phyloP scores from a whole-genome alignment of 2,329 filamentous ascomycete genomes.

The Triangularia setosa region DNA sequence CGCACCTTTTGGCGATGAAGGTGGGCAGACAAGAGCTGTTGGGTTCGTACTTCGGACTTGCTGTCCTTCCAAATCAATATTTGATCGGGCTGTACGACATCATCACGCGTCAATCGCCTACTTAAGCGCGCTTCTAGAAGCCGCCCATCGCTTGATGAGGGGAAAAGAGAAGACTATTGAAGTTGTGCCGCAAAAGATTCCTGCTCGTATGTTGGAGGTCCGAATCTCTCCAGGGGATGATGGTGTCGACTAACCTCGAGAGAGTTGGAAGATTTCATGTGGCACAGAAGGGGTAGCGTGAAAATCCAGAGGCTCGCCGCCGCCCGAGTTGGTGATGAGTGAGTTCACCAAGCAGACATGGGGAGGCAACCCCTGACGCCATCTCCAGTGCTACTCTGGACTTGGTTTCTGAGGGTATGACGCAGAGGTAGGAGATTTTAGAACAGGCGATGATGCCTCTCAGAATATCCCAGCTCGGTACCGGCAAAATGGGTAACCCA shows the following conservation, averaged over 20 bases:
- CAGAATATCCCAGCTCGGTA: not conserved
- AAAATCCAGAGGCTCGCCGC: not conserved
- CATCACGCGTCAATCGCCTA: not conserved
- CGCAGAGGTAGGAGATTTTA: not conserved
- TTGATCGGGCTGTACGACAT: not conserved
- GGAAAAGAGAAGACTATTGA: conserved; percentile 2
- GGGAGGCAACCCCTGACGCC: not conserved
- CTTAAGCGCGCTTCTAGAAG: conserved; percentile 5
- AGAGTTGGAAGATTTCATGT: not conserved
- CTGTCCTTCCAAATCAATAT: not conserved
- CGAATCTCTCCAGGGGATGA: not conserved
- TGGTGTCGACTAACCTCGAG: not conserved
- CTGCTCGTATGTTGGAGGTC: not conserved
- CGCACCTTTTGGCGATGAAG: conserved; percentile 2
- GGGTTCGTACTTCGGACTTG: not conserved
- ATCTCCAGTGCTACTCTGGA: not conserved
- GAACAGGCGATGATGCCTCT: not conserved
- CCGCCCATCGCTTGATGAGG: not conserved
- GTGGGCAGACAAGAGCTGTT: not conserved
- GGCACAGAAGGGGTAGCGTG: not conserved
- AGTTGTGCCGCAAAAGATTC: conserved; percentile 2
- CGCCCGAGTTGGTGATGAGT: not conserved
- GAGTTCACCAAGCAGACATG: not conserved
- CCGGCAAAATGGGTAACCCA: not conserved
- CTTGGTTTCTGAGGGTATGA: not conserved